phyloP scores from a whole-genome alignment of 2,329 filamentous ascomycete species.

The Fusarium sp. region DNA sequence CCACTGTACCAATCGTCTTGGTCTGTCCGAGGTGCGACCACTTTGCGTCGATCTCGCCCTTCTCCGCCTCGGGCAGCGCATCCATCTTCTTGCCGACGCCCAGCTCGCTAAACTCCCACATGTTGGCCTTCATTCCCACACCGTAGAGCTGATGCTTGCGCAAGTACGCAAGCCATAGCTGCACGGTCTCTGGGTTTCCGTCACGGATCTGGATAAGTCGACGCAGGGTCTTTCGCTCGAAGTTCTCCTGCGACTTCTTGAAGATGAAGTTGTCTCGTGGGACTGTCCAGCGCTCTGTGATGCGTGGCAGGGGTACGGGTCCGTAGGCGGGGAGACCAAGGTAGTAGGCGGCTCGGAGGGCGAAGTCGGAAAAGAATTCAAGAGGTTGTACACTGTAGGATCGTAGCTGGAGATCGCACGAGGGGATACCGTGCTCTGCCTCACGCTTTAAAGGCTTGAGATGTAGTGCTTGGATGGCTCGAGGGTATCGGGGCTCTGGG shows the following conservation, averaged over 20 bases:
- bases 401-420: slow-evolving; percentile 91
- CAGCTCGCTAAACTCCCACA: slow-evolving; percentile 86
- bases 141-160: slow-evolving; percentile 94
- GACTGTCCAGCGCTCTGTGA: slow-evolving; percentile 94
- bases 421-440: slow-evolving; percentile 80
- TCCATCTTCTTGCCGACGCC: slow-evolving; percentile 57
- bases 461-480: slow-evolving; percentile 87
- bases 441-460: slow-evolving; percentile 83
- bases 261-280: slow-evolving; percentile 89
- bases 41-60: slow-evolving; percentile 59
- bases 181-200: slow-evolving; percentile 87
- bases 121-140: slow-evolving; percentile 98
- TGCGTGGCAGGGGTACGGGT: slow-evolving; percentile 85
- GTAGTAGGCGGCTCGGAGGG: slow-evolving; percentile 93
- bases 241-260: slow-evolving; percentile 99
- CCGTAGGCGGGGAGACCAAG: slow-evolving; percentile 87
- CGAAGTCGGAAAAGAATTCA: slow-evolving; percentile 95
- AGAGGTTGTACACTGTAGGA: slow-evolving; percentile 92
- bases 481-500: slow-evolving; percentile 70
- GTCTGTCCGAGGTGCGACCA: slow-evolving; percentile 69
- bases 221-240: slow-evolving; percentile 88
- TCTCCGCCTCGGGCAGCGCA: slow-evolving; percentile 36
- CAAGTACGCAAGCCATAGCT: slow-evolving; percentile 92
- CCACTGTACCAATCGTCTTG: slow-evolving; percentile 62
- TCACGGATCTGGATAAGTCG: slow-evolving; percentile 93